These are phyloP conservation scores for Fragaria iinumae DNA, from an alignment of 306 rosid genomes.

Conservation along the genomic window DNA sequence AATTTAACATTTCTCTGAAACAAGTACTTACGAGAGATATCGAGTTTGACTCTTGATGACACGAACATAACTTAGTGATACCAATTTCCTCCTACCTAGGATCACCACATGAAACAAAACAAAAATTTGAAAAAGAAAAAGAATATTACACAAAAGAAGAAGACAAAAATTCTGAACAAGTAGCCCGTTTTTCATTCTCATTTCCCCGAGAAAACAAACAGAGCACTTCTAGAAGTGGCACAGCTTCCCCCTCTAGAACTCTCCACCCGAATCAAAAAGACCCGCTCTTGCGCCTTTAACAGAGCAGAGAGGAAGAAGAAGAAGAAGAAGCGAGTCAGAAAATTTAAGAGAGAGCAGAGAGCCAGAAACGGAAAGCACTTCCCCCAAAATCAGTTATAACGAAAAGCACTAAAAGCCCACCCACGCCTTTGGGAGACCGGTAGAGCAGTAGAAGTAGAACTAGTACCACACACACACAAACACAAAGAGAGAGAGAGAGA, in stretches of 20 bases:
- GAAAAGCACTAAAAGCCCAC: neutral
- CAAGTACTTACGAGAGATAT: too few species aligned
- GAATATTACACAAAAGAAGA: neutral
- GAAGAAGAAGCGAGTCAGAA: too few species aligned
- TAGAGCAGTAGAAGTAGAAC: neutral
- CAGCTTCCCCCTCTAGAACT: neutral
- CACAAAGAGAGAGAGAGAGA: neutral
- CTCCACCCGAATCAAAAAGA: neutral
- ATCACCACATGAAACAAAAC: neutral
- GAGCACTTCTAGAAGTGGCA: neutral
- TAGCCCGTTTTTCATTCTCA: neutral
- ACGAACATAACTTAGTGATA: too few species aligned
- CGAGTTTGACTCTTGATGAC: neutral
- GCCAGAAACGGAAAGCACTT: too few species aligned
- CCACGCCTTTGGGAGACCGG: neutral
- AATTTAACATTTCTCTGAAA: neutral
- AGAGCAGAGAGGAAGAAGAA: neutral
- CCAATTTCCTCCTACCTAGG: neutral
- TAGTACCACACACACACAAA: neutral
- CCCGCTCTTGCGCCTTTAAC: neutral
- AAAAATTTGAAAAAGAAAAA: too few species aligned
- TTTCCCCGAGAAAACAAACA: neutral
- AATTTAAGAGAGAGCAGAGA: too few species aligned
- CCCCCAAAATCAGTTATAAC: too few species aligned
- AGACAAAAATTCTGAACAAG: neutral